Evolutionary conservation across 164 flowering plant species (phyloP).

Genomic region (Stephania yunnanensis): DNA sequence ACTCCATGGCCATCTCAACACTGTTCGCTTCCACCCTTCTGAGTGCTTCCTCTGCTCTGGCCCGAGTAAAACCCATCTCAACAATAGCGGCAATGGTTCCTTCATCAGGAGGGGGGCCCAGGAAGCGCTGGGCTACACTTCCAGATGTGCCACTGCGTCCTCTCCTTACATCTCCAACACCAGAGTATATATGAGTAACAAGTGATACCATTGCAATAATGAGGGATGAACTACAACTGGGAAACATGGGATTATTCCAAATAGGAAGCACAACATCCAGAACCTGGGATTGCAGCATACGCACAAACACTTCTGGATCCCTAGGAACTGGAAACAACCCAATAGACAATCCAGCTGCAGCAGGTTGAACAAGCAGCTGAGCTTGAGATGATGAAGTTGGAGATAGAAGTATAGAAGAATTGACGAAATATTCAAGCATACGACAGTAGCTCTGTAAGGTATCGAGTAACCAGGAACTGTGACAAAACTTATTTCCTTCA

Average conservation of each 20-base stretch:
- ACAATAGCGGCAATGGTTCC: constrained; percentile 74
- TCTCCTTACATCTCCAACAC: constrained; percentile 70
- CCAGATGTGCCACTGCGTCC: constrained; percentile 47
- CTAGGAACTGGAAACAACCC: constrained; percentile 84
- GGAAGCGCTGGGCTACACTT: constrained; percentile 41
- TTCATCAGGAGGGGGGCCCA: constrained; percentile 87
- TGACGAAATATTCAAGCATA: constrained; percentile 78
- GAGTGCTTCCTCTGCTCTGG: constrained; percentile 90
- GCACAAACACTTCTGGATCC: constrained; percentile 80
- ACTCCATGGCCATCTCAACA: constrained; percentile 98
- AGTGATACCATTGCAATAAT: constrained; percentile 60
- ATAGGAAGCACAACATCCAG: constrained; percentile 82
- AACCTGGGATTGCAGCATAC: constrained; percentile 82
- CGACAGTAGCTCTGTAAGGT: constrained; percentile 77
- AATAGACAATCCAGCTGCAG: constrained; percentile 71
- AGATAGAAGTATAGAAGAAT: constrained; percentile 64
- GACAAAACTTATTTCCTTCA: constrained; percentile 53
- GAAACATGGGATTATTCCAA: constrained; percentile 86
- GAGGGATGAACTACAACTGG: constrained; percentile 54
- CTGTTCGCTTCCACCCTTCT: constrained; percentile 76
- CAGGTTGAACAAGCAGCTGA: constrained; percentile 89
- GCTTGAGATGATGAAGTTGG: constrained; percentile 64
- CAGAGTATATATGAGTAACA: constrained; percentile 69
- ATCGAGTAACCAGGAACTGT: constrained; percentile 65
- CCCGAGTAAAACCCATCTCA: constrained; percentile 93